Percentiles rank a stretch among this genome's conserved stretches.
These are phyloP conservation scores for Arachis stenosperma DNA, from an alignment of 306 rosid genomes.

Conservation along the genomic window DNA sequence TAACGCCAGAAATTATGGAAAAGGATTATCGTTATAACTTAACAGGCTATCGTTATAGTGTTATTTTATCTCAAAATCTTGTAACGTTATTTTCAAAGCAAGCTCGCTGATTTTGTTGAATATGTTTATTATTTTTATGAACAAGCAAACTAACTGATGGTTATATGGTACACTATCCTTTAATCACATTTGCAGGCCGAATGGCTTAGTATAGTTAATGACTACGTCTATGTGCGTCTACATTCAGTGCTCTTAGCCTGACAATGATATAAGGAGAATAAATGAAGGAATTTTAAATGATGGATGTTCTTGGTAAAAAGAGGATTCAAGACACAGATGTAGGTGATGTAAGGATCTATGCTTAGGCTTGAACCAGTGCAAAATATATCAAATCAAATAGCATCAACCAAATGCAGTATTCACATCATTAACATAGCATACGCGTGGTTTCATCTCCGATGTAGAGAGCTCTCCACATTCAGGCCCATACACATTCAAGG, in stretches of 20 bases:
- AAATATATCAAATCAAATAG: slow-evolving; percentile 7
- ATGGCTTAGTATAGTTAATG: neutral
- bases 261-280: neutral
- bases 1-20: no score
- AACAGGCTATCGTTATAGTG: neutral
- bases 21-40: no score
- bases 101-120: neutral
- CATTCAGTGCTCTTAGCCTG: neutral
- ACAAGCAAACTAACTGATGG: neutral
- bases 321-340: neutral
- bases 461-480: no score
- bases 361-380: neutral
- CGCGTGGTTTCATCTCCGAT: no score
- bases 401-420: neutral
- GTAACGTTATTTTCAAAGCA: neutral
- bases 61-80: neutral
- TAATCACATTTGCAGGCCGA: no score
- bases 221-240: neutral
- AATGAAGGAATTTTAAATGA: no score
- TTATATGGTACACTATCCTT: neutral
- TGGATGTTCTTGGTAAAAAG: no score
- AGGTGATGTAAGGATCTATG: neutral
- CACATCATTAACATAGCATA: neutral
- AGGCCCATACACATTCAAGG: no score
- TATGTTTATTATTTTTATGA: no score